These are phyloP conservation scores for Populus nigra DNA, from an alignment of 345 rosid genomes.

Conservation along the genomic window DNA sequence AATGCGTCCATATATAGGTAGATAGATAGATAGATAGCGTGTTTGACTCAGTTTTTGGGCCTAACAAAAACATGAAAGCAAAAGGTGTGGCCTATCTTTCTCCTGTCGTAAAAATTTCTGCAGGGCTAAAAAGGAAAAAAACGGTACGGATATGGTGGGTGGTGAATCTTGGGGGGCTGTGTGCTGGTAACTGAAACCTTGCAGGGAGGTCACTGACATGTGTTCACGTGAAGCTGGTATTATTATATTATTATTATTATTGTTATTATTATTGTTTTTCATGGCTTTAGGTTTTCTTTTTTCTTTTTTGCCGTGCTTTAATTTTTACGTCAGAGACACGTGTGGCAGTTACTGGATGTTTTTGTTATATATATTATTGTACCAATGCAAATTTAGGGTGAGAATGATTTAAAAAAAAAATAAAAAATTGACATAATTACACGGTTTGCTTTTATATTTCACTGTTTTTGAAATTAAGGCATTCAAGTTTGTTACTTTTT, in stretches of 20 bases:
- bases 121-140: neutral
- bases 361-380: neutral
- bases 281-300: neutral
- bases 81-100: neutral
- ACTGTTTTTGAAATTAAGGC: too few species aligned
- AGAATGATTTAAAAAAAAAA: too few species aligned
- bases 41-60: conserved; percentile 22
- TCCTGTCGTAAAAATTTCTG: neutral
- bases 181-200: neutral
- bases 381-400: neutral
- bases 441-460: too few species aligned
- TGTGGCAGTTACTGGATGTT: neutral
- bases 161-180: neutral
- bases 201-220: conserved; percentile 15
- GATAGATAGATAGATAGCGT: conserved; percentile 1
- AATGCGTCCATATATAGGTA: too few species aligned
- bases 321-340: conserved; percentile 9
- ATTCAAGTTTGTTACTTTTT: too few species aligned
- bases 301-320: neutral
- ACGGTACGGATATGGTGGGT: neutral
- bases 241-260: neutral
- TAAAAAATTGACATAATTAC: too few species aligned
- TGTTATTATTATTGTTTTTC: neutral
- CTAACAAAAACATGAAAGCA: neutral
- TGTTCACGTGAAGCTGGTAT: conserved; percentile 18